phyloP scores from a whole-genome alignment of 106 monocot species.

The Dendrobium chrysotoxum region DNA sequence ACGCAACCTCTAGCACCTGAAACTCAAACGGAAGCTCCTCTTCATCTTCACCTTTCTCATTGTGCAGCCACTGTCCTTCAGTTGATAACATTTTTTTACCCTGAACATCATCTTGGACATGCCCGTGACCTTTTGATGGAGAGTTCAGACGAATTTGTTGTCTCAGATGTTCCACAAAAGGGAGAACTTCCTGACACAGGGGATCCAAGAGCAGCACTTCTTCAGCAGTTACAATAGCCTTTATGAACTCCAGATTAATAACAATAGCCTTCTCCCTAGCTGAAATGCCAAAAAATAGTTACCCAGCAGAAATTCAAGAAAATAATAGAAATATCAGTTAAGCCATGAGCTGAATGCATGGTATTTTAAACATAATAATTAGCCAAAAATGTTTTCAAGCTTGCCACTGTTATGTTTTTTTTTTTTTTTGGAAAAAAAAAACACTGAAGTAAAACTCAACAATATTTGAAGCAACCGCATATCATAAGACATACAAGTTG shows the following conservation, averaged over 20 bases:
- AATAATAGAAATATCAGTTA: background rate
- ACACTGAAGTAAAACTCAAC: too few relatives aligned
- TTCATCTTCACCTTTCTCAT: slow-evolving; percentile 37
- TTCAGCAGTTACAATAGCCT: slow-evolving; percentile 85
- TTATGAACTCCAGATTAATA: slow-evolving; percentile 85
- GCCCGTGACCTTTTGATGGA: slow-evolving; percentile 20
- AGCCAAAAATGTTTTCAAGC: background rate
- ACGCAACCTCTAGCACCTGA: slow-evolving; percentile 81
- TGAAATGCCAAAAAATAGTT: slow-evolving; percentile 21
- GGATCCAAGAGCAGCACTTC: slow-evolving; percentile 87
- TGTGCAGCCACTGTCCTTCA: slow-evolving; percentile 10
- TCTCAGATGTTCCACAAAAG: slow-evolving; percentile 82
- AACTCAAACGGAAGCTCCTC: slow-evolving; percentile 89
- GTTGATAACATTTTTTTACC: slow-evolving; percentile 12
- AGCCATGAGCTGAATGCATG: too few relatives aligned
- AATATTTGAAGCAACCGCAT: too few relatives aligned
- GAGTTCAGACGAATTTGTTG: slow-evolving; percentile 51
- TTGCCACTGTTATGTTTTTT: too few relatives aligned
- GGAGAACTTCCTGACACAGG: slow-evolving; percentile 58
- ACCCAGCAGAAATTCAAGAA: background rate
- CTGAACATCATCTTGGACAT: slow-evolving; percentile 10
- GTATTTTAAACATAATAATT: too few relatives aligned
- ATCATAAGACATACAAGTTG: too few relatives aligned
- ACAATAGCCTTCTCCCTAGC: slow-evolving; percentile 96
- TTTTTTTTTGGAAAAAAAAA: too few relatives aligned